These are phyloP conservation scores for Starmerella floris DNA, from an alignment of 805 yeast genomes.

Conservation along the genomic window DNA sequence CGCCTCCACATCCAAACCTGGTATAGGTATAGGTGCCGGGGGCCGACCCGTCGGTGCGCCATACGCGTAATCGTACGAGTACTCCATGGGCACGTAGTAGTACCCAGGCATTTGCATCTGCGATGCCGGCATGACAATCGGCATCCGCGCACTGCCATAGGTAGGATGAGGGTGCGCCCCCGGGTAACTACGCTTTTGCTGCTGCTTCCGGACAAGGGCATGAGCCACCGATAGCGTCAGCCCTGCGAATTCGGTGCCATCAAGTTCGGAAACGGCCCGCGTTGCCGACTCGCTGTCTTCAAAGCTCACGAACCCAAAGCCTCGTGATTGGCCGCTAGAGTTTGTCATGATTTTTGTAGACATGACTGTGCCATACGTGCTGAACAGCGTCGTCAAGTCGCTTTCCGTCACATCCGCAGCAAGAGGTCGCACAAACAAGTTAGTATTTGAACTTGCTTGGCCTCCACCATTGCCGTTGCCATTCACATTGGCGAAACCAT, in stretches of 20 bases:
- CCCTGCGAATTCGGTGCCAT: constrained; percentile 39
- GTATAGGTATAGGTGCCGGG: too few relatives aligned
- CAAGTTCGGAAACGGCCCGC: constrained; percentile 52
- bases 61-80: not conserved
- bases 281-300: constrained; percentile 53
- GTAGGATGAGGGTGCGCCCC: too few relatives aligned
- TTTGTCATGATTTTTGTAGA: constrained; percentile 45
- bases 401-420: constrained; percentile 44
- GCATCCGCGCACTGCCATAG: not conserved
- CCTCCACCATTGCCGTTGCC: too few relatives aligned
- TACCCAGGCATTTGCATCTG: not conserved
- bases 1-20: too few relatives aligned
- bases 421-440: constrained; percentile 56
- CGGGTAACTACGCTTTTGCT: too few relatives aligned
- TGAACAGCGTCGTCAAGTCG: constrained; percentile 35
- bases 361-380: constrained; percentile 38
- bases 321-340: constrained; percentile 43
- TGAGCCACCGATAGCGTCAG: constrained; percentile 53
- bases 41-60: too few relatives aligned
- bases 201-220: constrained; percentile 43
- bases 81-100: constrained; percentile 4
- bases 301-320: constrained; percentile 73
- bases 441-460: constrained; percentile 27
- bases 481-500: too few relatives aligned
- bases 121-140: not conserved